Conservation (phyloP, 2,329 filamentous ascomycete species). For the Fusarium piperis region DNA sequence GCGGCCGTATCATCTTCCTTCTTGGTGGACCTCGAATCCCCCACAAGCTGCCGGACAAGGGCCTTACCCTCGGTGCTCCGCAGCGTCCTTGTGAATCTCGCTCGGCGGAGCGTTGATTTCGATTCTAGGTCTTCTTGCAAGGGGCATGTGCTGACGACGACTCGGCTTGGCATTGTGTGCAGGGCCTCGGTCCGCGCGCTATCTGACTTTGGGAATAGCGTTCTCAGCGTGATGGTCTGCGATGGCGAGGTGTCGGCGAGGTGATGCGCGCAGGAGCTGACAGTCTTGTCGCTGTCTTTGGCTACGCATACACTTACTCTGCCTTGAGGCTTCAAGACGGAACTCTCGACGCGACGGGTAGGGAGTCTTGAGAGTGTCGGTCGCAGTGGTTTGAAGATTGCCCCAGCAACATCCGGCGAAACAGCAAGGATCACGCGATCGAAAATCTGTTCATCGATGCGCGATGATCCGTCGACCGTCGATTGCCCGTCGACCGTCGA, state of each 20-base stretch:
- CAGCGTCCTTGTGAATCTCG: constrained; percentile 63
- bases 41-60: constrained; percentile 59
- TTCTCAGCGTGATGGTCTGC: constrained; percentile 50
- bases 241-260: constrained; percentile 35
- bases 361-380: constrained; percentile 55
- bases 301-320: constrained; percentile 4
- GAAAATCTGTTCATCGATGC: constrained; percentile 50
- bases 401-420: constrained; percentile 61
- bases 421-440: constrained; percentile 65
- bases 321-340: constrained; percentile 47
- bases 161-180: constrained; percentile 61
- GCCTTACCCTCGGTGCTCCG: constrained; percentile 58
- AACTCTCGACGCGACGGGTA: constrained; percentile 58
- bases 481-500: constrained; percentile 42
- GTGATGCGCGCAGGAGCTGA: constrained; percentile 42
- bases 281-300: constrained; percentile 2
- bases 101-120: constrained; percentile 54
- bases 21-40: constrained; percentile 13
- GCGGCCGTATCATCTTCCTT: constrained; percentile 36
- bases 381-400: constrained; percentile 56
- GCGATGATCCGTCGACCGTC: constrained; percentile 7
- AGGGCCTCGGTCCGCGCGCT: constrained; percentile 58
- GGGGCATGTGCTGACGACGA: constrained; percentile 64
- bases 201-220: constrained; percentile 42
- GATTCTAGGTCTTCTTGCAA: constrained; percentile 49